Base-by-base conservation (phyloP, 2,329 filamentous ascomycete genomes). In the Talaromyces rugulosus region DNA sequence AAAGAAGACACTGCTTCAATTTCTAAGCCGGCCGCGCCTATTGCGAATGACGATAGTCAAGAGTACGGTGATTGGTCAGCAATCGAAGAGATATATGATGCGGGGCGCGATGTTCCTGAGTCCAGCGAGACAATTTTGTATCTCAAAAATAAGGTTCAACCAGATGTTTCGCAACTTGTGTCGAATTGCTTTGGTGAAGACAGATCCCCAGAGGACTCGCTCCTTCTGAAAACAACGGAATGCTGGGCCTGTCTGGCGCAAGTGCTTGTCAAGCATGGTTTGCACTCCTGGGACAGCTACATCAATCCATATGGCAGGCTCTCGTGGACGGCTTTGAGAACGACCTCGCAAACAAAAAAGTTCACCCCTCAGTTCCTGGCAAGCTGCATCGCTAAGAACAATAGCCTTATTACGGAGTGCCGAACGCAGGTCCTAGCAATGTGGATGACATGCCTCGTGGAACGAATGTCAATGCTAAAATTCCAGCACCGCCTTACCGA, bases 171-270 rank as follows among this genome's bases (percentile, higher is more conserved):
- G 64, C 81, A 80, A 23, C 76, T 88, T 30, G 72, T 87, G 27
- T 88, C 85, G 0, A 87, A 85, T 63, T 82, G 82, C 58, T 87
- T 88, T 68, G 86, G 86, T 7, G 82, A 84, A 40, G 86, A 88
- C 61, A 69, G 75, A 16, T 74, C 78, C 23, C 79, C 82, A 0
- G 82, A 86, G 53, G 85, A 88, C 66, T 70, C 69, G 1, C 70
- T 88, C 5, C 76, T 88, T 5, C 70, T 79, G 54, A 79, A 77
- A 50, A 72, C 81, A 12, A 74, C 87, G 16, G 81, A 87, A 62
- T 80, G 80, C 18, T 89, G 86, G 86, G 74, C 79, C 9, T 74
- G 74, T 5, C 66, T 85, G 42, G 82, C 81, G 3, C 69, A 74
- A n/a, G 67, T 74, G 9, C 76, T 82, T 52, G 80, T 86, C 16